A percentile compares a stretch with the other conserved stretches of the same genome.
Evolutionary conservation across 164 flowering plant genomes (phyloP).

Genomic region (Stephania yunnanensis): DNA sequence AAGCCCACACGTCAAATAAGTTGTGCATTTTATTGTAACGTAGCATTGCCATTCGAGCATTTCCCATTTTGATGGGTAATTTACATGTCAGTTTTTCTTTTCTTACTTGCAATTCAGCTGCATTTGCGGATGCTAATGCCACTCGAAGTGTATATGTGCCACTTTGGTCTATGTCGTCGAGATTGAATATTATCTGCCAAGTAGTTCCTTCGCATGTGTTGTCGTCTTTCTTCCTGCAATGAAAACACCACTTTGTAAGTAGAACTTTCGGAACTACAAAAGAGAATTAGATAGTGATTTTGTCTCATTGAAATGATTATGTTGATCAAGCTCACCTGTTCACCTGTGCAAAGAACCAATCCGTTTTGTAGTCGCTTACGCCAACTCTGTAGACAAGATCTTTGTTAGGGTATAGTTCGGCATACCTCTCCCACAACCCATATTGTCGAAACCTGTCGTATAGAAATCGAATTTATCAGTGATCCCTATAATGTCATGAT

Average conservation of each 20-base stretch:
- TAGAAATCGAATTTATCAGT: background rate
- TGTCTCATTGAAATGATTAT: no score
- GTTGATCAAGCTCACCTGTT: constrained; percentile 35
- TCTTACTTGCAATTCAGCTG: constrained; percentile 26
- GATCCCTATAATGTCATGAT: background rate
- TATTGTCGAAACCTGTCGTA: constrained; percentile 70
- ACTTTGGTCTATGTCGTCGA: constrained; percentile 14
- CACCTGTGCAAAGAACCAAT: constrained; percentile 86
- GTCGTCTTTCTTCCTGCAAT: constrained; percentile 36
- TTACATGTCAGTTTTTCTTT: background rate
- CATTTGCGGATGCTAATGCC: constrained; percentile 30
- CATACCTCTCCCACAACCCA: constrained; percentile 81
- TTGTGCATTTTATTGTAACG: no score
- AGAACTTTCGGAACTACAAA: background rate
- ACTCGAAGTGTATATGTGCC: constrained; percentile 23
- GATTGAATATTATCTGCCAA: constrained; percentile 34
- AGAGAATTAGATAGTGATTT: no score
- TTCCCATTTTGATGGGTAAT: no score
- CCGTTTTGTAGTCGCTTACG: constrained; percentile 45
- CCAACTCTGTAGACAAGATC: constrained; percentile 64
- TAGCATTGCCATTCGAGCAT: no score
- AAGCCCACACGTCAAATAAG: no score
- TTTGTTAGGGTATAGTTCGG: constrained; percentile 56
- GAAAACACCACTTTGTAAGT: background rate
- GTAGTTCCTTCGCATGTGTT: constrained; percentile 49